Percentiles rank a stretch among this genome's conserved stretches.
Conservation (phyloP, 139 green algal genomes). For the Chlorella sp. region DNA sequence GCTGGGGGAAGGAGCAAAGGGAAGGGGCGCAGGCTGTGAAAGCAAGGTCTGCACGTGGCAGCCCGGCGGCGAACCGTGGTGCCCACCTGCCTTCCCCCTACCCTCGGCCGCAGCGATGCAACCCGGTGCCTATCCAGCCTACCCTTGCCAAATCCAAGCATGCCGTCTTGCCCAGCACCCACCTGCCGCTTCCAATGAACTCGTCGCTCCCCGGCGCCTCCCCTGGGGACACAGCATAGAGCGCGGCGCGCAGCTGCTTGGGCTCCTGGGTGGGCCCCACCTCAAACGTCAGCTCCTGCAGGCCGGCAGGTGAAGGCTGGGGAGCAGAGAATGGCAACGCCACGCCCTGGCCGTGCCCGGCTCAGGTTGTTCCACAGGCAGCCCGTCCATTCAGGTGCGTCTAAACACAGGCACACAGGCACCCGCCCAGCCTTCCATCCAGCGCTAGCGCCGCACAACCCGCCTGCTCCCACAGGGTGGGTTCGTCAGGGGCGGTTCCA, state of each 20-base stretch:
- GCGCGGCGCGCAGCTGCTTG: neutral
- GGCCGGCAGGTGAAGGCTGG: neutral
- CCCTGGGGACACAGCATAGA: neutral
- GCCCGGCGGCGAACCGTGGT: neutral
- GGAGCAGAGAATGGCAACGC: too few species aligned
- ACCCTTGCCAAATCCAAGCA: too few species aligned
- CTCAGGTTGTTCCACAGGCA: too few species aligned
- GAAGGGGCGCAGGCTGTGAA: too few species aligned
- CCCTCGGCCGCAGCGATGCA: neutral
- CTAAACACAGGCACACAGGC: too few species aligned
- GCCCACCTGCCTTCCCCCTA: neutral
- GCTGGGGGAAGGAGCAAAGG: neutral
- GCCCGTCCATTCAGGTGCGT: too few species aligned
- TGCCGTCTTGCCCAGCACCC: neutral
- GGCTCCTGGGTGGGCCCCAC: neutral
- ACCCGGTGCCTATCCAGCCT: too few species aligned
- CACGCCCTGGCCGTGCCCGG: too few species aligned
- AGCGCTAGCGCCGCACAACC: neutral
- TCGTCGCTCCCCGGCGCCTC: neutral
- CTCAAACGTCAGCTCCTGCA: constrained; percentile 30
- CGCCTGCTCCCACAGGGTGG: constrained; percentile 19
- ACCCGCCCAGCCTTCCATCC: too few species aligned
- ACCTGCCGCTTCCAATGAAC: constrained; percentile 16
- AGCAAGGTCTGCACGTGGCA: too few species aligned
- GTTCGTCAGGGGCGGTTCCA: neutral